These are phyloP conservation scores for Monilinia aucupariae DNA, from an alignment of 2,329 filamentous ascomycete genomes.

Conservation along the genomic window DNA sequence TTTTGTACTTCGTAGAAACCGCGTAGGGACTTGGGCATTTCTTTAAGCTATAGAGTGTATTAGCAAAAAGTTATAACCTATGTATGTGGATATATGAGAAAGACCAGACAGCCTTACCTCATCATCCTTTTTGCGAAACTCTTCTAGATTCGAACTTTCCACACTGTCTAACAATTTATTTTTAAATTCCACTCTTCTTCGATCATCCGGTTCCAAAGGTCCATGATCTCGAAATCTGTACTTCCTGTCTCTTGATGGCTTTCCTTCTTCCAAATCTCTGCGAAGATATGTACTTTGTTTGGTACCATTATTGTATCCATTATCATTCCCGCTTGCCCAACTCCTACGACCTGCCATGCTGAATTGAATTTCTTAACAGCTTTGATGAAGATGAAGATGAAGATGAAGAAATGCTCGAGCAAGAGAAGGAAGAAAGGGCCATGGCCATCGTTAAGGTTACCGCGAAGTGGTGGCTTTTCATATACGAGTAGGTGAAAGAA, in stretches of 20 bases:
- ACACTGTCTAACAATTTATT: slow-evolving; percentile 23
- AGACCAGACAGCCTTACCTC: no score
- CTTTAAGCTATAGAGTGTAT: slow-evolving; percentile 40
- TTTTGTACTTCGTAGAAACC: slow-evolving; percentile 52
- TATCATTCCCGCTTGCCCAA: not conserved
- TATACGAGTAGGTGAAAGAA: no score
- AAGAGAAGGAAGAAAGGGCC: not conserved
- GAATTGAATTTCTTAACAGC: not conserved
- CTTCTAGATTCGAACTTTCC: slow-evolving; percentile 20
- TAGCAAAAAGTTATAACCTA: not conserved
- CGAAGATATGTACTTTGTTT: slow-evolving; percentile 9
- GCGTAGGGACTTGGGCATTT: slow-evolving; percentile 48
- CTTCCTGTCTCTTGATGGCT: slow-evolving; percentile 23
- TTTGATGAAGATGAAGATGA: not conserved
- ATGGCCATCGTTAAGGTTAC: not conserved
- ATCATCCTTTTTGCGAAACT: slow-evolving; percentile 23
- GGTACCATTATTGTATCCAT: not conserved
- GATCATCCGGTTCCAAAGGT: slow-evolving; percentile 25
- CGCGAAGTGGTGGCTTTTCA: not conserved
- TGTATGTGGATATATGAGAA: not conserved
- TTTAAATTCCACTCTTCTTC: slow-evolving; percentile 26
- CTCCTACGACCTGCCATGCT: slow-evolving; percentile 7
- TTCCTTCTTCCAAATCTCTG: slow-evolving; percentile 12
- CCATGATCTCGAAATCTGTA: slow-evolving; percentile 25
- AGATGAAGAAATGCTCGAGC: no score